These are phyloP conservation scores for Talaromyces sp. DNA, from an alignment of 2,329 filamentous ascomycete genomes.

Conservation along the genomic window DNA sequence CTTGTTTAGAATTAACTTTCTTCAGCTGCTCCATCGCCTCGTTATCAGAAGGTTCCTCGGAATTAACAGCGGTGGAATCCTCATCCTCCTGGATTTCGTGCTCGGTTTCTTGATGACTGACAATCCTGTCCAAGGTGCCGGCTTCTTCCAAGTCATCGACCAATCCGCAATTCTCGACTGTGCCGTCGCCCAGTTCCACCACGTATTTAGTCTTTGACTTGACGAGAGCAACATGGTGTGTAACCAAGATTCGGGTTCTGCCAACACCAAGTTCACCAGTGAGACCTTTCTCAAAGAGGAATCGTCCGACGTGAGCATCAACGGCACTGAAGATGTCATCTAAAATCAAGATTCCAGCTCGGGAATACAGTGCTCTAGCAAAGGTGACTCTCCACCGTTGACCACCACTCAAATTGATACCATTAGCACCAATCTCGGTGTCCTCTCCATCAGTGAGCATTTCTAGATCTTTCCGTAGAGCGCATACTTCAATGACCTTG, in stretches of 20 bases:
- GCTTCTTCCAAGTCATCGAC: conserved; percentile 55
- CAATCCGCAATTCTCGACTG: conserved; percentile 58
- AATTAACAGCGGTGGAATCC: conserved; percentile 11
- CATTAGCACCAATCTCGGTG: conserved; percentile 80
- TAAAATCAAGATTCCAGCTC: conserved; percentile 70
- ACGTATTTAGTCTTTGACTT: conserved; percentile 69
- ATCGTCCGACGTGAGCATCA: conserved; percentile 75
- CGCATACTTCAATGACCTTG: conserved; percentile 69
- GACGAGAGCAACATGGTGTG: conserved; percentile 72
- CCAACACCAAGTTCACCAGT: conserved; percentile 66
- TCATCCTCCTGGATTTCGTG: conserved; percentile 9
- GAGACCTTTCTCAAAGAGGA: conserved; percentile 73
- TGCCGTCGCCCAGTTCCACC: conserved; percentile 68
- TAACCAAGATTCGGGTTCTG: conserved; percentile 74
- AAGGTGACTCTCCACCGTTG: conserved; percentile 81
- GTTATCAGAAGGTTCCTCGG: conserved; percentile 4
- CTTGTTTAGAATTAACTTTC: conserved; percentile 18
- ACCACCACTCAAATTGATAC: conserved; percentile 78
- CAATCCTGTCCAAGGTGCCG: conserved; percentile 43
- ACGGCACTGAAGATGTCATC: conserved; percentile 82
- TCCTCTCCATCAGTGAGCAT: conserved; percentile 73
- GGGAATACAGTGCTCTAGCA: conserved; percentile 74
- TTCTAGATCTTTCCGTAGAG: conserved; percentile 69
- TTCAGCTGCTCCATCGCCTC: conserved; percentile 8
- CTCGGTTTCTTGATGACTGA: conserved; percentile 45